Base-by-base conservation (phyloP, 1,284 basidiomycete genomes). In the Ceratobasidium sp. region DNA sequence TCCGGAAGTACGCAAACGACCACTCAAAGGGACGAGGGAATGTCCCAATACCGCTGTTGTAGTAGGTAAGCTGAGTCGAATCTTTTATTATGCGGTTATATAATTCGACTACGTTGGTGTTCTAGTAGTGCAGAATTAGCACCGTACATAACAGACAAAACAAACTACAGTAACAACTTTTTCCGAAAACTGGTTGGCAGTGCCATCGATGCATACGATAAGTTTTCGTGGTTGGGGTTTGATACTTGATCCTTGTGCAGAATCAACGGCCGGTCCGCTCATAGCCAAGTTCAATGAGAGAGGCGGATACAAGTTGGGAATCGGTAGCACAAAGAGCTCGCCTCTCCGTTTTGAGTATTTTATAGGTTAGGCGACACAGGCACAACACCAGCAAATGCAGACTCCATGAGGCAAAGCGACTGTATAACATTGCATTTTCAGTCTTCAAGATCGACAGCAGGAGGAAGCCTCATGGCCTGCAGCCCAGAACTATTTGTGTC, bases 1-100 rank as follows among this genome's bases (percentile, higher is more conserved):
- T 68, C 28, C 58, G 60, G 2, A 33, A 23, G 28, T 75, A 76
- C 15, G 40, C 51, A 39, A 46, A 58, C 1, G 77, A 77, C 20
- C 60, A 28, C 66, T 58, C 69, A 15, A 51, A 53, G 2, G 77
- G 77, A 13, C 44, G 49, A 3, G 78, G 66, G 40, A 69, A 80
- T n/a, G 79, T 80, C n/a, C 79, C 79, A 23, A 78, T 76, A 1
- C 77, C 79, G 58, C 79, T 79, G 33, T 76, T 69, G 26, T 79
- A 80, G 51, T 79, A 79, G 3, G 79, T 79, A n/a, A 79, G 56
- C 46, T 79, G 68, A 15, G 26, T 40, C 6, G 6, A 4, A n/a
- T 51, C 46, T 23, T 70, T 70, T 51, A 26, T 39, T 5, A 70
- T 70, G 23, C 51, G 68, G n/a, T 23, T 70, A 28, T 70, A 70